A percentile compares a stretch with the other conserved stretches of the same genome.
phyloP scores from a whole-genome alignment of 129 eudicot genomes.

The Heracleum sosnowskyi region DNA sequence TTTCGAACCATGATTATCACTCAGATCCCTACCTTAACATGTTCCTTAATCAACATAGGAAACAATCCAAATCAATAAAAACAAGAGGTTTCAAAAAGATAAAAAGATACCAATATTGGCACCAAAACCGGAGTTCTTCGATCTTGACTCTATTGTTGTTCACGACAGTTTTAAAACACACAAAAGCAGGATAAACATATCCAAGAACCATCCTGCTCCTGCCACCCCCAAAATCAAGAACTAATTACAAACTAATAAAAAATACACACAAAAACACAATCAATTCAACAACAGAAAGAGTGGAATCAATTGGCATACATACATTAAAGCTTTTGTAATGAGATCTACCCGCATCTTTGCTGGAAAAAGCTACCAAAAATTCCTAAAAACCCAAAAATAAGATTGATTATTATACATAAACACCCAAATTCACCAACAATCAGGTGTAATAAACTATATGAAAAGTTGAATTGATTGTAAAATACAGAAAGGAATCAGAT shows the following conservation, averaged over 20 bases:
- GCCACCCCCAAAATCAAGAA: slow-evolving; percentile 16
- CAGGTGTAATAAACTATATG: too few species aligned
- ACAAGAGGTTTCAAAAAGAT: not conserved
- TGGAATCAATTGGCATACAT: slow-evolving; percentile 24
- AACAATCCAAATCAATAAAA: not conserved
- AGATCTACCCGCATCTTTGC: slow-evolving; percentile 70
- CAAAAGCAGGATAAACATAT: slow-evolving; percentile 94
- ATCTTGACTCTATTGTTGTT: slow-evolving; percentile 85
- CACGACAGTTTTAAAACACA: slow-evolving; percentile 80
- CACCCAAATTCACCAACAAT: too few species aligned
- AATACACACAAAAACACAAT: not conserved
- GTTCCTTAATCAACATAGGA: not conserved
- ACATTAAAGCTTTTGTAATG: slow-evolving; percentile 62
- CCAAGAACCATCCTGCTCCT: slow-evolving; percentile 88
- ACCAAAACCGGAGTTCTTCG: slow-evolving; percentile 87
- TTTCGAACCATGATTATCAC: too few species aligned
- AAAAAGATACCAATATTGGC: slow-evolving; percentile 69
- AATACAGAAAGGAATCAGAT: not conserved
- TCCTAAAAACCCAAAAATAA: not conserved
- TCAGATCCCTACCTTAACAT: too few species aligned
- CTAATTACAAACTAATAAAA: not conserved
- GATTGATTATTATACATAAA: not conserved
- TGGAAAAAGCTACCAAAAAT: not conserved
- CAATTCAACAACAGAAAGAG: not conserved
- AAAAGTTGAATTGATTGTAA: not conserved